These are phyloP conservation scores for Torrubiella hemipterigena DNA, from an alignment of 2,329 filamentous ascomycete genomes.

Conservation along the genomic window DNA sequence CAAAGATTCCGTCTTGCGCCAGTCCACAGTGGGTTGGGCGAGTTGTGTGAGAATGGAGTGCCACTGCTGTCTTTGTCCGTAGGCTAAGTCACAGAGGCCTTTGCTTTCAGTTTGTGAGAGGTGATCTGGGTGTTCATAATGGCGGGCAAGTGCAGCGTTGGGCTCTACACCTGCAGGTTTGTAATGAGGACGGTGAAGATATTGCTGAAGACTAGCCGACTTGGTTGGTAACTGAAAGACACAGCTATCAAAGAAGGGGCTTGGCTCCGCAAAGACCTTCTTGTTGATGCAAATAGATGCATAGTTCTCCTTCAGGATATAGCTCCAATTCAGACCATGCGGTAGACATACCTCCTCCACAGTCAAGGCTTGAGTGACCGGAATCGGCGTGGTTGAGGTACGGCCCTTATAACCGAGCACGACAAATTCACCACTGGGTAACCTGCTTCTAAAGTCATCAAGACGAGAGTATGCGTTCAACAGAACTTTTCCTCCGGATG, in stretches of 20 bases:
- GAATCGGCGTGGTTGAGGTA: neutral
- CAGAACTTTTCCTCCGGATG: neutral
- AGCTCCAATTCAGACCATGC: neutral
- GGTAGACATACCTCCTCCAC: neutral
- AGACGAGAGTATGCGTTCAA: neutral
- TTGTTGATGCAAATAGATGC: neutral
- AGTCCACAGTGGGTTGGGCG: slow-evolving; percentile 29
- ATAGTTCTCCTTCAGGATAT: neutral
- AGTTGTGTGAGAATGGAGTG: slow-evolving; percentile 40
- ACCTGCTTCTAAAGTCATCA: neutral
- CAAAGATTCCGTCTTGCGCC: slow-evolving; percentile 32
- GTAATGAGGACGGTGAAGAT: neutral
- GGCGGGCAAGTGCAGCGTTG: slow-evolving; percentile 40
- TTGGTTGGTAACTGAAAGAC: neutral
- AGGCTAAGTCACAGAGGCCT: slow-evolving; percentile 30
- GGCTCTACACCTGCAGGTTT: slow-evolving; percentile 12
- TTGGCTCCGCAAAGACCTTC: too few species aligned
- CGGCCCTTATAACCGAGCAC: neutral
- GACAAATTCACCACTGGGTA: neutral
- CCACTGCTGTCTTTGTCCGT: slow-evolving; percentile 39
- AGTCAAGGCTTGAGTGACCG: neutral
- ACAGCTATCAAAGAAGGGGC: too few species aligned
- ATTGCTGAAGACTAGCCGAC: neutral
- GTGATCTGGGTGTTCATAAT: slow-evolving; percentile 30
- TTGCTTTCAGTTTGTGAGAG: slow-evolving; percentile 43